Base-by-base conservation (phyloP, 2,329 filamentous ascomycete species). In the Paraconiothyrium brasiliense region DNA sequence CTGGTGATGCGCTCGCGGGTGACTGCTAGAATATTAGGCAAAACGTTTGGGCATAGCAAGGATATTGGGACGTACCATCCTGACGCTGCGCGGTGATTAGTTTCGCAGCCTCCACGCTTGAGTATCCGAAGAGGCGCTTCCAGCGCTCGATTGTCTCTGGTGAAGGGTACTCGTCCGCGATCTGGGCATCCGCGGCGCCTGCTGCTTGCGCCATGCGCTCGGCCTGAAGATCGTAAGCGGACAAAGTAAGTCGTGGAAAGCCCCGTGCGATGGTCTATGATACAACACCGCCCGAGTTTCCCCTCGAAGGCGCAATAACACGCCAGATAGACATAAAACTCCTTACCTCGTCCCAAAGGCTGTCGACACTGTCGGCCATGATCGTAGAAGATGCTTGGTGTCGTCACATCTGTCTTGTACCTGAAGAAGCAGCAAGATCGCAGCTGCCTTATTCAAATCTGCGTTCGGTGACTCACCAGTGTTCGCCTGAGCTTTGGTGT, bases 41-140 rank as follows among this genome's bases (percentile, higher is more conserved):
- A 9, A 34, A 47, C 35, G 6, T 14, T 44, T n/a, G 3, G 3
- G 30, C 9, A n/a, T 32, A 20, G 51, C 16, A 22, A 37, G 32
- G 16, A 30, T 14, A 13, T 14, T 20, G 8, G 20, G 20, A 54
- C 60, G 34, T 44, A 67, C 63, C 62, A 54, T 81, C 68, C 9
- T 63, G 67, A n/a, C 75, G 74, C 41, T 80, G 73, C 1, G 68
- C 54, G 34, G 73, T 67, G 48, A 81, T 78, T 0, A 68, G 64
- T 3, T 74, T 67, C 5, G 72, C 51, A 6, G 78, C 78, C 41
- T 79, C 75, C 47, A 72, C 59, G 16, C 63, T 32, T 3, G 66
- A 64, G 49, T 79, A 75, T 10, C 61, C 59, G 62, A 81, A 82
- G 1, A 81, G 62, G 0, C 27, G 62, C 54, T 77, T 71, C 79